Evolutionary conservation across 2,329 filamentous ascomycete genomes (phyloP).

Genomic region (Verticillium zaregamsianum): DNA sequence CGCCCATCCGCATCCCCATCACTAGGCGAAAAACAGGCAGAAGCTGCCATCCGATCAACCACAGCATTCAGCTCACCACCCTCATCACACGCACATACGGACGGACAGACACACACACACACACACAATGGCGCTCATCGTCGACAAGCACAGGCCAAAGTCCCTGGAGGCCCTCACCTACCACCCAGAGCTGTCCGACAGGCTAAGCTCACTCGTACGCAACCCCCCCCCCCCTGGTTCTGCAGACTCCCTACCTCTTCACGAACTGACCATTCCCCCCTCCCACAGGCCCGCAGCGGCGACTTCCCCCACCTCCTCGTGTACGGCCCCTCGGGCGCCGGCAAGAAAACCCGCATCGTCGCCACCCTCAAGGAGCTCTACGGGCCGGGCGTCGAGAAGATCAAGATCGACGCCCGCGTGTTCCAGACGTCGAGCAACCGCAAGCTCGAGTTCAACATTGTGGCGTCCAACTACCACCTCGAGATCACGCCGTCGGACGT

Average conservation of each 20-base stretch:
- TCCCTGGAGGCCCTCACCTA: conserved; percentile 79
- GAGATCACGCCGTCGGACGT: conserved; percentile 98
- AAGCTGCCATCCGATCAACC: conserved; percentile 1
- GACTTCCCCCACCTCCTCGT: conserved; percentile 98
- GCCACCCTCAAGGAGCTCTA: conserved; percentile 94
- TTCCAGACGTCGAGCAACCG: conserved; percentile 95
- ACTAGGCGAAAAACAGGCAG: conserved; percentile 1
- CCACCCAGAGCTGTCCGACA: conserved; percentile 81
- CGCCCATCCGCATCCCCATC: background rate
- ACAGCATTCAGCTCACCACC: background rate
- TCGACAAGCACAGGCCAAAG: conserved; percentile 69
- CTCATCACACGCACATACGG: conserved; percentile 1
- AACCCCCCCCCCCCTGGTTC: background rate
- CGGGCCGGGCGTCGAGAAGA: conserved; percentile 96
- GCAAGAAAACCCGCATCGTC: conserved; percentile 96
- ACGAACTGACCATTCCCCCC: background rate
- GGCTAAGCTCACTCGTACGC: conserved; percentile 78
- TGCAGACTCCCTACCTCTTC: conserved; percentile 10
- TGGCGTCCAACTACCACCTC: conserved; percentile 93
- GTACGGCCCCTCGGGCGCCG: conserved; percentile 92
- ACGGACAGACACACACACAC: too few relatives aligned
- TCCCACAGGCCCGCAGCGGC: conserved; percentile 77
- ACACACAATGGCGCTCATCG: conserved; percentile 61
- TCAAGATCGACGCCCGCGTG: conserved; percentile 96
- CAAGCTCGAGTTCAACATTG: conserved; percentile 99